Percentiles rank a stretch among this genome's conserved stretches.
phyloP scores from a whole-genome alignment of 139 green algal species.

The Ettlia oleoabundans region DNA sequence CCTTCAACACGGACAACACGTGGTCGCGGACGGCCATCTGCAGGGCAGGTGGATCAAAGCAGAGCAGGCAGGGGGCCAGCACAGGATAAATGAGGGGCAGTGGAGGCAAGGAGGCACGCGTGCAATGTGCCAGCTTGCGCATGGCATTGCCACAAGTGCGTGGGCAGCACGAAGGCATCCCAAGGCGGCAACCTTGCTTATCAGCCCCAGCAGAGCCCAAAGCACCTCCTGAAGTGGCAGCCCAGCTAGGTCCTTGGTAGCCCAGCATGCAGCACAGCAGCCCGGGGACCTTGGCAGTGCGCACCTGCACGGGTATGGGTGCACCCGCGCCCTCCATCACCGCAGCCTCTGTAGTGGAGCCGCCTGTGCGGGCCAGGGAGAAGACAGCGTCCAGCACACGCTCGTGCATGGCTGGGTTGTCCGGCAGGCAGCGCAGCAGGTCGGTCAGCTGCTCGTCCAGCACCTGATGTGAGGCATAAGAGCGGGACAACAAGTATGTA shows the following conservation, averaged over 20 bases:
- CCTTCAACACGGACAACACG: constrained; percentile 50
- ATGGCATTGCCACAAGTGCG: not conserved
- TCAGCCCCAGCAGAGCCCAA: not conserved
- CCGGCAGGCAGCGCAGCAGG: constrained; percentile 81
- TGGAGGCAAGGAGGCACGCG: not conserved
- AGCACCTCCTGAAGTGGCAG: not conserved
- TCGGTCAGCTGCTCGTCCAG: constrained; percentile 87
- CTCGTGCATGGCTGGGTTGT: constrained; percentile 69
- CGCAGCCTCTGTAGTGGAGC: not conserved
- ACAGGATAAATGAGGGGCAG: not conserved
- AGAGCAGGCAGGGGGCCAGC: not conserved
- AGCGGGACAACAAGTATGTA: too few species aligned
- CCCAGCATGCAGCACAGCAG: too few species aligned
- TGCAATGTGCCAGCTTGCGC: not conserved
- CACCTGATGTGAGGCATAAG: constrained; percentile 58
- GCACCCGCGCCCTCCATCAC: constrained; percentile 31
- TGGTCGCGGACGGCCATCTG: constrained; percentile 51
- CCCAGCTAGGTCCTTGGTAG: not conserved
- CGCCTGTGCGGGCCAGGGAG: constrained; percentile 25
- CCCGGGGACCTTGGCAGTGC: too few species aligned
- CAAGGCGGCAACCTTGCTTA: too few species aligned
- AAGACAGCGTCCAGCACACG: constrained; percentile 81
- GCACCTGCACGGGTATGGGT: constrained; percentile 5
- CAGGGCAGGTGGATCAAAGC: not conserved
- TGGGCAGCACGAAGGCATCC: too few species aligned